Base-by-base conservation (phyloP, 139 green algal genomes). In the Pedinophyceae sp. region DNA sequence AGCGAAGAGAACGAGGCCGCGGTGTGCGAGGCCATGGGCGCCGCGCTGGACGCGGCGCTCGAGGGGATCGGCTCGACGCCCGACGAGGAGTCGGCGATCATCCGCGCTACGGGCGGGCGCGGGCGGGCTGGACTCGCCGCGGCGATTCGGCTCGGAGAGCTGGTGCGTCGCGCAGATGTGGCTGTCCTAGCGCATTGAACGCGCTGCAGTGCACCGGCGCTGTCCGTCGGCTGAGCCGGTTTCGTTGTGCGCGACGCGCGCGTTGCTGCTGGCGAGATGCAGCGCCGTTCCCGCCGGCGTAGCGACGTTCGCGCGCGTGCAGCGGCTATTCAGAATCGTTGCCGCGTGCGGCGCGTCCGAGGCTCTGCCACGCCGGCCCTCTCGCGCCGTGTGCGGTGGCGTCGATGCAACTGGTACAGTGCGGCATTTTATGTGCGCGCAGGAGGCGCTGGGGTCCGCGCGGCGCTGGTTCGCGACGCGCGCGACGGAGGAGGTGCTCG, bases 1-100 rank as follows among this genome's bases (percentile, higher is more conserved):
- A 86, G 74, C 47, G 50, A 75, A 28, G 65, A 72, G 7, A 96
- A 94, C 56, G 87, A 96, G 72, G 49, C 60, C 22, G 72, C 69
- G 3, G 66, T 93, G 24, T 96, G 78, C 64, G 23, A 64, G n/a
- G 69, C 67, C n/a, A 86, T 94, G 68, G 65, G 81, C 1, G 68
- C 76, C 46, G 72, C n/a, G 71, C 23, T 76, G 67, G 53, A 61
- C 46, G 59, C 71, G 57, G 70, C 66, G 0, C 65, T 93, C 58
- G 49, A 60, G 2, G 72, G 43, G 0, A 85, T 86, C 43, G 38
- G 55, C 19, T 72, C 64, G 53, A 58, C 55, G 24, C 73, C 89
- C n/a, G 76, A 79, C 2, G 59, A 81, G 23, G 81, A 89, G 50
- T 50, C 85, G 10, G 61, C 52, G 3, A 16, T 68, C 20, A 60